Conservation (phyloP, 2,329 filamentous ascomycete genomes). For the Amesomyces nigricolor region DNA sequence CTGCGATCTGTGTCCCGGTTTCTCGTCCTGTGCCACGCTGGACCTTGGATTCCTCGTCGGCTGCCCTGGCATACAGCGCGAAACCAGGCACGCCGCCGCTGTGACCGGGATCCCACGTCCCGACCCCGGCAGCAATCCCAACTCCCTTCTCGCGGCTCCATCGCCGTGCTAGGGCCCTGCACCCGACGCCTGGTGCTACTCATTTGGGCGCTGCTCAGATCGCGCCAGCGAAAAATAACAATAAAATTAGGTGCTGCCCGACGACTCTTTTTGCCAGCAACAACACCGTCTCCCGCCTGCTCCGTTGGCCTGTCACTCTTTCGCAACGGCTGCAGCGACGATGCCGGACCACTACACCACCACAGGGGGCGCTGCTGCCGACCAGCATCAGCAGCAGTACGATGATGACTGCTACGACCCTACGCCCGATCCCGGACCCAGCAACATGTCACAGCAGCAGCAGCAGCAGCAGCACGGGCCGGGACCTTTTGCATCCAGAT, state of each 20-base stretch:
- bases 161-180: conserved; percentile 16
- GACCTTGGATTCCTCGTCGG: conserved; percentile 9
- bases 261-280: conserved; percentile 13
- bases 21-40: conserved; percentile 1
- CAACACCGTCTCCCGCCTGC: conserved; percentile 12
- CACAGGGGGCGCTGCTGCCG: conserved; percentile 16
- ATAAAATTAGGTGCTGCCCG: conserved; percentile 19
- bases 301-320: conserved; percentile 15
- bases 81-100: conserved; percentile 8
- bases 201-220: conserved; percentile 21
- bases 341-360: conserved; percentile 12
- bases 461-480: conserved; percentile 16
- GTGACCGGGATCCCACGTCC: conserved; percentile 18
- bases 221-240: conserved; percentile 20
- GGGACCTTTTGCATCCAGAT: conserved; percentile 23
- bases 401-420: no score
- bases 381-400: neutral
- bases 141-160: conserved; percentile 18
- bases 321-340: conserved; percentile 15
- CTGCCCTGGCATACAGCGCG: conserved; percentile 15
- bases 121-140: conserved; percentile 16
- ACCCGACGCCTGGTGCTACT: conserved; percentile 14
- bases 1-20: neutral
- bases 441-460: neutral
- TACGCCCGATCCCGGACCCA: no score